These are phyloP conservation scores for Lumnitzera racemosa DNA, from an alignment of 345 rosid genomes.

Conservation along the genomic window DNA sequence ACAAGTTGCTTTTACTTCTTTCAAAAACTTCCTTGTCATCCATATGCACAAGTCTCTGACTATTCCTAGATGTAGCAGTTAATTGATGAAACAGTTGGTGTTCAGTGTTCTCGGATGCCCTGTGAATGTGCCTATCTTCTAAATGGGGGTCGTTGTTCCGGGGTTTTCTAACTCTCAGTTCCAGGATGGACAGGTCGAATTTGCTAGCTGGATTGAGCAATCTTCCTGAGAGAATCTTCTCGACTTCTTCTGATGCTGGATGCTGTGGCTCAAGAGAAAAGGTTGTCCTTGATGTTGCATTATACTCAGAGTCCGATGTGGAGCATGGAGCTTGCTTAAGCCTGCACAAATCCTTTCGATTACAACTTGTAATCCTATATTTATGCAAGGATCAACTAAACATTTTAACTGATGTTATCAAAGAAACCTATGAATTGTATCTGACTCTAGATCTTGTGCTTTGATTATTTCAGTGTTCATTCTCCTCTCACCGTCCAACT, in stretches of 20 bases:
- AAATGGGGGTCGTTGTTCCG: background rate
- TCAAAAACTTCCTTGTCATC: slow-evolving; percentile 13
- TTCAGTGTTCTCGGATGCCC: slow-evolving; percentile 20
- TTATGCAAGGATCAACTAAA: too few relatives aligned
- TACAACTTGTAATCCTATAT: background rate
- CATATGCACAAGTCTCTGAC: slow-evolving; percentile 3
- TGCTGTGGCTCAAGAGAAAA: slow-evolving; percentile 16
- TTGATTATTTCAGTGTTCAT: too few relatives aligned
- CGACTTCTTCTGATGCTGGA: slow-evolving; percentile 15
- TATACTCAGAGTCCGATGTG: slow-evolving; percentile 13
- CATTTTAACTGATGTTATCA: too few relatives aligned
- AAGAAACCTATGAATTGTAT: too few relatives aligned
- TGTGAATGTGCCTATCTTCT: slow-evolving; percentile 21
- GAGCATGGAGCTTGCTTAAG: slow-evolving; percentile 19
- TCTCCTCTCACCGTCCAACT: too few relatives aligned
- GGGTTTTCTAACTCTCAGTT: slow-evolving; percentile 23
- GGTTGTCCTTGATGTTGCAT: background rate
- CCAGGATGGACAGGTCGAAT: slow-evolving; percentile 34
- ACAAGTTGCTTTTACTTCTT: slow-evolving; percentile 20
- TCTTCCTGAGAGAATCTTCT: slow-evolving; percentile 19
- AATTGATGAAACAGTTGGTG: slow-evolving; percentile 31
- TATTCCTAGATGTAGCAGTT: slow-evolving; percentile 20
- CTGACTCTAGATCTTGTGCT: too few relatives aligned
- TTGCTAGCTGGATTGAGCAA: slow-evolving; percentile 24
- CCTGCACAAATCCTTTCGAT: slow-evolving; percentile 22